Percentiles rank a stretch among this genome's conserved stretches.
These are phyloP conservation scores for Penicillium flavigenum DNA, from an alignment of 495 filamentous ascomycete genomes.

Conservation along the genomic window DNA sequence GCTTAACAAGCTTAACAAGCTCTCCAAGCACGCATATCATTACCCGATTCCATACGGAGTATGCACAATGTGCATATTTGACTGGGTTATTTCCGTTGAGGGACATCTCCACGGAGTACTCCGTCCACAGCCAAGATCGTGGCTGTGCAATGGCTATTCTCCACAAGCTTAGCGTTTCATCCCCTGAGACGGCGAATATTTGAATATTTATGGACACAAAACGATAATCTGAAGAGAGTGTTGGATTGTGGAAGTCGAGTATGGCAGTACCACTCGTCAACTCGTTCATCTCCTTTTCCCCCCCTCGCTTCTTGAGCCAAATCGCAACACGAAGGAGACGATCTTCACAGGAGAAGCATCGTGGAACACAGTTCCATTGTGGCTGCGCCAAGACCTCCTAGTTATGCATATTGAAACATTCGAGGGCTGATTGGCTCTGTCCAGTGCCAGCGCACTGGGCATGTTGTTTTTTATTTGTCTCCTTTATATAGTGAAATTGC, in stretches of 20 bases:
- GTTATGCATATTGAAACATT: conserved; percentile 1
- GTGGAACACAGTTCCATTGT: neutral
- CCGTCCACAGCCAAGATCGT: conserved; percentile 18
- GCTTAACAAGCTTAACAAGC: neutral
- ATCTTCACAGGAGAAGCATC: conserved; percentile 4
- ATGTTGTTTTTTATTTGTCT: conserved; percentile 10
- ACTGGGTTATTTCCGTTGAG: too few relatives aligned
- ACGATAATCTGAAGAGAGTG: neutral
- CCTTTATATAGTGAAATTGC: conserved; percentile 5
- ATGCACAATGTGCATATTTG: neutral
- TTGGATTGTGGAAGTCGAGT: neutral
- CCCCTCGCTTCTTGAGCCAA: neutral
- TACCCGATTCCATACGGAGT: neutral
- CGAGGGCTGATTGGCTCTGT: conserved; percentile 21
- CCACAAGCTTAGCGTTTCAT: conserved; percentile 20
- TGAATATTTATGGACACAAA: neutral
- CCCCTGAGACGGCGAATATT: conserved; percentile 1
- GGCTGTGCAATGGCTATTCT: conserved; percentile 25
- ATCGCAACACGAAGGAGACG: neutral
- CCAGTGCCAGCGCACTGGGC: conserved; percentile 18
- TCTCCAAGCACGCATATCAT: neutral
- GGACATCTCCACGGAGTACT: neutral
- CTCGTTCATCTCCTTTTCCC: neutral
- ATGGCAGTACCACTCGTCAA: neutral
- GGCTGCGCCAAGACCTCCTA: conserved; percentile 24